Base-by-base conservation (phyloP, 225 moss, liverwort and hornwort species). In the Polytrichum commune region DNA sequence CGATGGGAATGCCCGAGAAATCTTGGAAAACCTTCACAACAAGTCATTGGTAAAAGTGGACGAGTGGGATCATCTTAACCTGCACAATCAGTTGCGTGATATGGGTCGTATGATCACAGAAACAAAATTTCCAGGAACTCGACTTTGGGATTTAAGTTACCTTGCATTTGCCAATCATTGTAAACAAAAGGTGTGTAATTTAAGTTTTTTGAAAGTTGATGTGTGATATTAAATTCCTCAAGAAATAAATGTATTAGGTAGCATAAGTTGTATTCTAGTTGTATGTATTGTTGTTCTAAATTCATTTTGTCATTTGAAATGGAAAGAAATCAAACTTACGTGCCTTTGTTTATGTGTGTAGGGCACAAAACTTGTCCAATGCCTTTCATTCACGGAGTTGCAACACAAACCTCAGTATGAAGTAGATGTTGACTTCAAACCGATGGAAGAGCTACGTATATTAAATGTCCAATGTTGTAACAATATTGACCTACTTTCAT, bases 81-180 rank as follows among this genome's bases (percentile, higher is more conserved):
- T 69, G 27, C 69, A 69, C 9, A 18, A 69, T 28, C 28, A 69
- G 6, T 69, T 69, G 69, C 28, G 28, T 13, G 69, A 69, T 69
- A 25, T 55, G 27, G 54, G 54, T 18, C 55, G 55, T 18, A 69
- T 55, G 29, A 27, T 69, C n/a, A 19, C 28, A 6, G 38, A 66
- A 19, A 26, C n/a, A 9, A 3, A 66, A 9, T 66, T 66, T 66
- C 46, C 8, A 24, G 35, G 35, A 38, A 33, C 66, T 66, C 38
- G 10, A 66, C 33, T 22, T 20, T 20, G 2, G 5, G 9, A 66
- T 13, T 33, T 38, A 66, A 0, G 46, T 66, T 35, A 33, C 7
- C 3, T 24, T 6, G 24, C 38, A 66, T 35, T 66, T 22, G 8
- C 19, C 56, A 19, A 57, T 20, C 56, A 20, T 33, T 33, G 33